Base-by-base conservation (phyloP, 768 basidiomycete genomes). In the Tremella yokohamensis region DNA sequence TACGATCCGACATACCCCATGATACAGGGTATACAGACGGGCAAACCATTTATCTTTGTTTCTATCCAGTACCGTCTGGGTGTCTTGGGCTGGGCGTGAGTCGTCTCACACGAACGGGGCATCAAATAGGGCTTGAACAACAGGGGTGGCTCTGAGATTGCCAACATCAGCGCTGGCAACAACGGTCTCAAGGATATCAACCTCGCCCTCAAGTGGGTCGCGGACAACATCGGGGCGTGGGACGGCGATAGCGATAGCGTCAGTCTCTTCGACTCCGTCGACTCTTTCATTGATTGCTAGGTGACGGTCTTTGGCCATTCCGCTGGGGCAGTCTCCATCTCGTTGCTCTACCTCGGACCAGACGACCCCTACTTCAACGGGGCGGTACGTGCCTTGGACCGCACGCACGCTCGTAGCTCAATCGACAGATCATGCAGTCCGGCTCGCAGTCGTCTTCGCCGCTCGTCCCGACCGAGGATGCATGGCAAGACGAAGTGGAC, bases 141-240 rank as follows among this genome's bases (percentile, higher is more conserved):
- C 26, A 69, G 67, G 37, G 56, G 57, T 25, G 74, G 74, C 16
- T 58, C 55, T 1, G 67, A 70, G 37, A 61, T 65, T 18, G 68
- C 65, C 9, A 60, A 61, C 26, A 68, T 65, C 29, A 59, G 58
- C 1, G 64, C 68, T 3, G 69, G 61, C 24, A 86, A 86, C 59
- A 79, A 80, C 1, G 85, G 85, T 12, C 74, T 87, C 13, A 77
- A 76, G 29, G 87, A 88, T 68, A 84, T 87, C 72, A 76, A 80
- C 1, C 76, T 79, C 26, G 84, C 85, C 0, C 72, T 89, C 0
- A 62, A 76, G 15, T 88, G 86, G 72, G 75, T 87, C 0, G 81
- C 85, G 60, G 77, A 84, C n/a, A 85, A 88, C 64, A 83, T 87
- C 16, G 80, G 77, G 1, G 79, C 80, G 1, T 87, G 87, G 64